These are phyloP conservation scores for Stachybotrys elegans DNA, from an alignment of 2,329 filamentous ascomycete genomes.

Conservation along the genomic window DNA sequence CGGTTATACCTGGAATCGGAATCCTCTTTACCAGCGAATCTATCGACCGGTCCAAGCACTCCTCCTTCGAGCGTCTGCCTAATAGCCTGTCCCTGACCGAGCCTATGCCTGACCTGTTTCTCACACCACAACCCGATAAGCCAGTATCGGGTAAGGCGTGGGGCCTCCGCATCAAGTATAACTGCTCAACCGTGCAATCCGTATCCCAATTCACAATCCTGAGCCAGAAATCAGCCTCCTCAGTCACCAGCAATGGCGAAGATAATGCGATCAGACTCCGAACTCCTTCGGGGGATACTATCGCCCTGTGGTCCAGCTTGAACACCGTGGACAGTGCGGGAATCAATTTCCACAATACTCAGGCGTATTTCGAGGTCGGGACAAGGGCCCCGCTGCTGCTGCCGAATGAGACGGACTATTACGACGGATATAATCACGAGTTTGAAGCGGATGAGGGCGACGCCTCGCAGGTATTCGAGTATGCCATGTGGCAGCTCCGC, in stretches of 20 bases:
- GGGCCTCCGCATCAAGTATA: neutral
- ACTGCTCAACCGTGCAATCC: neutral
- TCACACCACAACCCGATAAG: neutral
- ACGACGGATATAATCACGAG: neutral
- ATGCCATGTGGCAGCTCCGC: neutral
- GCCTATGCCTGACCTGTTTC: neutral
- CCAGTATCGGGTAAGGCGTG: neutral
- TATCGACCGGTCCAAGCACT: neutral
- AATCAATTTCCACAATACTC: neutral
- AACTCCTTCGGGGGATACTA: neutral
- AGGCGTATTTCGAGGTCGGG: neutral
- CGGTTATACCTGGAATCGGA: neutral
- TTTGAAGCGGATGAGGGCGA: neutral
- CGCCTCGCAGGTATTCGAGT: neutral
- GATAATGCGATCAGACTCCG: neutral
- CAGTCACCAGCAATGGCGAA: neutral
- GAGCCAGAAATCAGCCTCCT: neutral
- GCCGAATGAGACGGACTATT: neutral
- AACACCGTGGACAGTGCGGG: neutral
- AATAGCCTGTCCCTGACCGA: neutral
- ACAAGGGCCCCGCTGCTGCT: neutral
- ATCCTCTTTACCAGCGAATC: neutral
- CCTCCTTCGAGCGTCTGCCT: neutral
- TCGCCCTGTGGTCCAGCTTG: neutral
- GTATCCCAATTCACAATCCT: neutral